Conservation (phyloP, 1,139 yeast species). For the Meyerozyma carpophila region DNA sequence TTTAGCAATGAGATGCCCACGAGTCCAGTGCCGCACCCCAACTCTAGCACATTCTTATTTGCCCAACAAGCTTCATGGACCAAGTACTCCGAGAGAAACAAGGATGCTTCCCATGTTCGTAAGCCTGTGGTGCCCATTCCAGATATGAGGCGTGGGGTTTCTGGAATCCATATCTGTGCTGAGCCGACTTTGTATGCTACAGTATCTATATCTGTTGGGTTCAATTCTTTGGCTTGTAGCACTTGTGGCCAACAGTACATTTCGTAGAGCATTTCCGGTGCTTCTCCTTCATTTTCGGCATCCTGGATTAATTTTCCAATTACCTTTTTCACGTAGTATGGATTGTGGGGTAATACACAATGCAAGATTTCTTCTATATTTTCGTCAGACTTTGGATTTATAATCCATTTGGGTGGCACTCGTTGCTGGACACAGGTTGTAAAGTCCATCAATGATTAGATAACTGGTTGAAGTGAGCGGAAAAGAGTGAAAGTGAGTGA, state of each 20-base stretch:
- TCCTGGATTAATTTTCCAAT: conserved; percentile 34
- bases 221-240: conserved; percentile 31
- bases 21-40: conserved; percentile 93
- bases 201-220: conserved; percentile 43
- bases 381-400: background rate
- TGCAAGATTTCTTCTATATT: background rate
- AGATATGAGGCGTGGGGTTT: conserved; percentile 60
- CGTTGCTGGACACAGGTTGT: background rate
- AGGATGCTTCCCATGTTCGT: conserved; percentile 92
- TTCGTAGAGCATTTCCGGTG: conserved; percentile 49
- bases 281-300: conserved; percentile 28
- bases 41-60: conserved; percentile 46
- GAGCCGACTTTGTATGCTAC: conserved; percentile 41
- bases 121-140: conserved; percentile 82
- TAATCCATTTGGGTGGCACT: background rate
- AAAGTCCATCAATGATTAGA: background rate
- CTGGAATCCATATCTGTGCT: conserved; percentile 40
- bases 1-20: conserved; percentile 55
- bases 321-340: conserved; percentile 45
- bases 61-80: conserved; percentile 10
- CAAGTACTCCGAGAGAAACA: conserved; percentile 55
- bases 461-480: too few relatives aligned
- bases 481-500: background rate
- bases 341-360: conserved; percentile 21
- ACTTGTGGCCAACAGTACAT: conserved; percentile 34